Conservation (phyloP, 305 asterid species). For the Coffea humblotiana region DNA sequence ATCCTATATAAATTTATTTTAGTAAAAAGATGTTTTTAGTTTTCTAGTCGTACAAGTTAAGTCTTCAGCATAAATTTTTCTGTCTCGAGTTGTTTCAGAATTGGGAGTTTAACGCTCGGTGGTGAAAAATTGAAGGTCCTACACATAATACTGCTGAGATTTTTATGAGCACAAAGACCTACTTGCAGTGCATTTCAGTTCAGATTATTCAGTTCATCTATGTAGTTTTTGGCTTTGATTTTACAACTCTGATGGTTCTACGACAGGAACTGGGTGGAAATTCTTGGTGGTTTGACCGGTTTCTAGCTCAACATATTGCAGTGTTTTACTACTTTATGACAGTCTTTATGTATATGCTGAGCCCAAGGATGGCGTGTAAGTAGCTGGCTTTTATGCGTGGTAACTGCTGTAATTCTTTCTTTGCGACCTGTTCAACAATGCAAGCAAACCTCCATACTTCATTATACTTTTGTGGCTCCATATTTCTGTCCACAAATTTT, state of each 20-base stretch:
- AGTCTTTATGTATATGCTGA: slow-evolving; percentile 76
- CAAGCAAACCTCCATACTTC: background rate
- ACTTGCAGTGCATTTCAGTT: background rate
- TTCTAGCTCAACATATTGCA: slow-evolving; percentile 88
- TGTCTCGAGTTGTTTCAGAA: too few species aligned
- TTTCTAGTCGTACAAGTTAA: background rate
- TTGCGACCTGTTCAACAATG: background rate
- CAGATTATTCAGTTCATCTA: background rate
- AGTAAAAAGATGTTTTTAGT: too few species aligned
- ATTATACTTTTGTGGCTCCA: background rate
- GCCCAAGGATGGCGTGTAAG: slow-evolving; percentile 99
- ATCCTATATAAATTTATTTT: too few species aligned
- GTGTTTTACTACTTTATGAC: slow-evolving; percentile 80
- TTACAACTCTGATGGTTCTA: slow-evolving; percentile 12
- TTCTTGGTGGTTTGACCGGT: slow-evolving; percentile 95
- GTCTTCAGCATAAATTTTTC: too few species aligned
- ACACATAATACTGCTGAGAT: background rate
- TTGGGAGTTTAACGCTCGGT: too few species aligned
- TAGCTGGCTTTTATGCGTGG: slow-evolving; percentile 18
- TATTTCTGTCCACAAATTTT: background rate
- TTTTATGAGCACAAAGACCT: background rate
- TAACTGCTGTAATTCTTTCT: background rate
- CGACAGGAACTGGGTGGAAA: slow-evolving; percentile 96
- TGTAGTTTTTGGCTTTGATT: slow-evolving; percentile 7
- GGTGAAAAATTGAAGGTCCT: background rate